Evolutionary conservation across 306 rosid genomes (phyloP), one percentile per base, ranked within the genome.

Genomic region (Vigna hirtella): DNA sequence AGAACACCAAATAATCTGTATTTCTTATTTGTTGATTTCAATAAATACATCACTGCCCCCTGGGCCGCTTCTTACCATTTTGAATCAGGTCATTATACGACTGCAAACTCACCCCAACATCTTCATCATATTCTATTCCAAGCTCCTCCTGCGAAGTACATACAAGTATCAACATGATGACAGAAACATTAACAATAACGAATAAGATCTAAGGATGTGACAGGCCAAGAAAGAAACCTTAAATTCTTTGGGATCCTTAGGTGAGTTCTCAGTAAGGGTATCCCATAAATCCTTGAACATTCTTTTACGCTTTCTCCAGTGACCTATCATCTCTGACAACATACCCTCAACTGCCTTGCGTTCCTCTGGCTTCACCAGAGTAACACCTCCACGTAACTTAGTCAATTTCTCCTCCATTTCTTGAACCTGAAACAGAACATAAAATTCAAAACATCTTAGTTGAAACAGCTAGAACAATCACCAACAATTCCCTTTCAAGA

Each of bases 281-380:
- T 91, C 97, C 99, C 97, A 95, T 26, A 95, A 56, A 85, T 95
- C 98, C 86, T 85, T 89, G 83, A 93, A 95, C 85, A 93, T 95
- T 89, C 97, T 93, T 84, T 86, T 91, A 20, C 98, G 93, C 83
- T 83, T 93, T 83, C 94, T 90, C 99, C 99, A 95, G 70, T 91
- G 99, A 71, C 80, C 77, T 47, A 91, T 40, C 64, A 85, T 90
- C 78, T 87, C 93, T 0, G 78, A 77, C 68, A 72, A 87, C 71
- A 79, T 76, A 30, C 66, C 68, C 85, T 91, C 88, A 66, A 93
- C 85, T 30, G 74, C 88, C 86, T 86, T 82, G 15, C 97, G 91
- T 58, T 95, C 99, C 79, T 93, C 98, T 72, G 99, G 93, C 40
- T 84, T 93, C 87, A 89, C 97, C 89, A 95, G 78, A 52, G 91